Evolutionary conservation across 2,329 filamentous ascomycete genomes (phyloP).

Genomic region (Cadophora sp.): DNA sequence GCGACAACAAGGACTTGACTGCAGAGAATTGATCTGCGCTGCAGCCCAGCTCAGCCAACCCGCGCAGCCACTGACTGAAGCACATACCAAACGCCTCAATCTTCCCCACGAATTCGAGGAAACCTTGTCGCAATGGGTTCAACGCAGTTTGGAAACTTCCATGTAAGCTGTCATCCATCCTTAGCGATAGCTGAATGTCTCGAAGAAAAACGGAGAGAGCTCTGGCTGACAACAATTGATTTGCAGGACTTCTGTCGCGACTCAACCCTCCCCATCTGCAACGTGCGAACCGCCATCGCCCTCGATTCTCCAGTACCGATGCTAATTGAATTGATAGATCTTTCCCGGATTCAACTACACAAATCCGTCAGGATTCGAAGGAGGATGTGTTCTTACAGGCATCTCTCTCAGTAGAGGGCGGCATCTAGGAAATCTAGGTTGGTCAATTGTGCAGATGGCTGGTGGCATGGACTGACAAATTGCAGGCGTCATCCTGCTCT

Average conservation of each 20-base stretch:
- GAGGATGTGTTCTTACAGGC: slow-evolving; percentile 77
- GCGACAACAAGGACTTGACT: slow-evolving; percentile 9
- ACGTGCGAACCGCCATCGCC: slow-evolving; percentile 62
- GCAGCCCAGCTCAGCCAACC: slow-evolving; percentile 17
- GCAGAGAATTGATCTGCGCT: slow-evolving; percentile 13
- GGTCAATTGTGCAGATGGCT: slow-evolving; percentile 42
- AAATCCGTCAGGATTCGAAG: slow-evolving; percentile 43
- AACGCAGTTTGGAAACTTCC: slow-evolving; percentile 62
- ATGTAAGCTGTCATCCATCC: slow-evolving; percentile 47
- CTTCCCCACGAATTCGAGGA: slow-evolving; percentile 2
- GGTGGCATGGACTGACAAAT: slow-evolving; percentile 40
- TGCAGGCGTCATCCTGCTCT: slow-evolving; percentile 85
- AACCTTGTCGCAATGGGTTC: slow-evolving; percentile 27
- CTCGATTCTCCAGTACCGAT: slow-evolving; percentile 13
- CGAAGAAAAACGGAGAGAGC: not conserved
- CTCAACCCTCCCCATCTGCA: slow-evolving; percentile 83
- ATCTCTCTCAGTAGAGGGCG: slow-evolving; percentile 72
- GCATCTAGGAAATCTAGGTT: slow-evolving; percentile 83
- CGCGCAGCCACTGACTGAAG: slow-evolving; percentile 14
- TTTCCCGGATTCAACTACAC: slow-evolving; percentile 54
- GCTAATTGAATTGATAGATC: slow-evolving; percentile 57
- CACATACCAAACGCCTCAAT: slow-evolving; percentile 11
- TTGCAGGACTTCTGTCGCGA: slow-evolving; percentile 80
- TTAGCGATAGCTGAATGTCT: slow-evolving; percentile 23
- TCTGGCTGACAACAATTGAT: slow-evolving; percentile 28